These are phyloP conservation scores for Fusarium torreyae DNA, from an alignment of 2,329 filamentous ascomycete species.

Conservation along the genomic window DNA sequence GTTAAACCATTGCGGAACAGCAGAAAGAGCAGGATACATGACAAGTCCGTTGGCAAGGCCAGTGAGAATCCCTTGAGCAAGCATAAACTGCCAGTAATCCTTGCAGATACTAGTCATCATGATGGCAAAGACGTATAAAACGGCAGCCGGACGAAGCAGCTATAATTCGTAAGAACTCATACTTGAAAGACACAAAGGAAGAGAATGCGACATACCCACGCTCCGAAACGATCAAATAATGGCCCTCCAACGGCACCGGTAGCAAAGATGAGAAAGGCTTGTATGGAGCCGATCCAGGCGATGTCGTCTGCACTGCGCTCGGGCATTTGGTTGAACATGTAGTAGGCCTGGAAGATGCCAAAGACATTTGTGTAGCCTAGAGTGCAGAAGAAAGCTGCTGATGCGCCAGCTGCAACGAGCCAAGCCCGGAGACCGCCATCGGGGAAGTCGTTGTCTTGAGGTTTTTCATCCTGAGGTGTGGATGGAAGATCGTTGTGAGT, in stretches of 20 bases:
- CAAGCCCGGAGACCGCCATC: slow-evolving; percentile 29
- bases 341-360: slow-evolving; percentile 50
- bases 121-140: slow-evolving; percentile 34
- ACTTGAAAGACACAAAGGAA: slow-evolving; percentile 50
- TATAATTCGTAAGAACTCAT: slow-evolving; percentile 24
- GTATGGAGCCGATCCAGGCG: slow-evolving; percentile 49
- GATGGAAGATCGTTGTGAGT: background rate
- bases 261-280: slow-evolving; percentile 47
- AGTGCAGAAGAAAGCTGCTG: slow-evolving; percentile 47
- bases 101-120: slow-evolving; percentile 52
- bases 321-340: slow-evolving; percentile 46
- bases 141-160: slow-evolving; percentile 31
- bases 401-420: slow-evolving; percentile 38
- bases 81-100: slow-evolving; percentile 67
- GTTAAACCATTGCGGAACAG: slow-evolving; percentile 62
- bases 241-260: slow-evolving; percentile 56
- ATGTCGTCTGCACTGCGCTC: slow-evolving; percentile 45
- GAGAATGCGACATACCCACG: slow-evolving; percentile 49
- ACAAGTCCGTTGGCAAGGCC: slow-evolving; percentile 60
- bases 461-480: slow-evolving; percentile 3
- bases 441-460: background rate
- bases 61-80: slow-evolving; percentile 63
- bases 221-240: slow-evolving; percentile 61
- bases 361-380: slow-evolving; percentile 50
- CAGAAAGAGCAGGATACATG: slow-evolving; percentile 61